A percentile compares a stretch with the other conserved stretches of the same genome.
These are phyloP conservation scores for Dactylella cylindrospora DNA, from an alignment of 2,329 filamentous ascomycete species.

Conservation along the genomic window DNA sequence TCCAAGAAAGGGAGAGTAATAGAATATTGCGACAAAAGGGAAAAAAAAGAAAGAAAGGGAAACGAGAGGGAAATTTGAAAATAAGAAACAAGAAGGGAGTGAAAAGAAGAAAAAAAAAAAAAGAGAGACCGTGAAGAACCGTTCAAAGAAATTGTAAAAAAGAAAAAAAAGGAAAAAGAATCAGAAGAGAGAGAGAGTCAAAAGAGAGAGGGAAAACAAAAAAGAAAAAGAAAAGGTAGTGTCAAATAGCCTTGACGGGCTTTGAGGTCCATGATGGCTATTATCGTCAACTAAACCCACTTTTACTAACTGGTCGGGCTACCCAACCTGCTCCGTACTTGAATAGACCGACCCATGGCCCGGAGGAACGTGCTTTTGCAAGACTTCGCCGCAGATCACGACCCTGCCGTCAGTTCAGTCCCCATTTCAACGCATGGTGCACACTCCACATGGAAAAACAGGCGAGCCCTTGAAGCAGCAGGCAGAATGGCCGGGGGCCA, in stretches of 20 bases:
- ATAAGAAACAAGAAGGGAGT: conserved; percentile 26
- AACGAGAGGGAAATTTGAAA: conserved; percentile 24
- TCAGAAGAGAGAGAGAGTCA: conserved; percentile 28
- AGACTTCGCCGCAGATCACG: conserved; percentile 32
- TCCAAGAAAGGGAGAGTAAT: conserved; percentile 23
- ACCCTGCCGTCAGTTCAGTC: no score
- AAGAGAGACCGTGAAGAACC: conserved; percentile 3
- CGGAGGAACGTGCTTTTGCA: conserved; percentile 43
- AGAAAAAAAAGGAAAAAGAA: conserved; percentile 26
- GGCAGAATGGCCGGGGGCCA: not conserved
- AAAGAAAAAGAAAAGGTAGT: conserved; percentile 33
- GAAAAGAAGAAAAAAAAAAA: conserved; percentile 33
- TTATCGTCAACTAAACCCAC: not conserved
- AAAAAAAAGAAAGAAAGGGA: conserved; percentile 10
- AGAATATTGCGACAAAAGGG: not conserved
- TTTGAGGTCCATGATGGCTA: conserved; percentile 31
- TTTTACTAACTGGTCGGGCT: not conserved
- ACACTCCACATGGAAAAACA: conserved; percentile 20
- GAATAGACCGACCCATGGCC: conserved; percentile 17
- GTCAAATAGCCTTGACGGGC: conserved; percentile 45
- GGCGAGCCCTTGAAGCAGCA: not conserved
- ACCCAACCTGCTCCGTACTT: no score
- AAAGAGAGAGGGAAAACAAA: conserved; percentile 26
- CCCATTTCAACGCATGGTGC: conserved; percentile 17
- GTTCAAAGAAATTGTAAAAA: conserved; percentile 3